Base-by-base conservation (phyloP, 306 rosid species). In the Dicorynia guianensis region DNA sequence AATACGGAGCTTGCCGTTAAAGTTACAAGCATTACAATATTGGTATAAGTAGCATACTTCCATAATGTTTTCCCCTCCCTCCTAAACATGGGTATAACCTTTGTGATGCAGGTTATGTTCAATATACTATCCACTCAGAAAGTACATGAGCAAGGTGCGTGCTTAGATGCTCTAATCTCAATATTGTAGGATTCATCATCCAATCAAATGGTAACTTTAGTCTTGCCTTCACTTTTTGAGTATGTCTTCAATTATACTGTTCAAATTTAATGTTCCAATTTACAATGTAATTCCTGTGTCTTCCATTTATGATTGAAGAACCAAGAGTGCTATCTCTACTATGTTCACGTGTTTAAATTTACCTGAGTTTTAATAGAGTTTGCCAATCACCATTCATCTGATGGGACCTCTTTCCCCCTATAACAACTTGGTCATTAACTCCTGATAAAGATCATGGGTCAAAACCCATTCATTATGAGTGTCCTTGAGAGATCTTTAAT, bases 131-230 rank as follows among this genome's bases (percentile, higher is more conserved):
- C 97, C 10, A 83, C 88, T 57, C 87, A 92, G 6, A 93, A 97
- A 55, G 95, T 89, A 57, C 89, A 76, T 50, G 97, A 90, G 82
- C 95, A 92, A 86, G 89, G 92, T 35, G 96, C 95, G 44, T 95
- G 97, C 79, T 85, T 95, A 62, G 98, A 95, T 76, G 98, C 97
- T 67, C 80, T 95, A 69, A 81, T 93, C 77, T 84, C 96, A 8
- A 83, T 92, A 71, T 90, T 95, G 97, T 79, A 92, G 91, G 97
- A 95, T 81, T 95, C 97, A 0, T 82, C 92, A 6, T 80, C 81
- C 72, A 95, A 95, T 89, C 98, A 95, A 85, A 84, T 79, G 98
- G 98, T 94, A 87, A 20, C 74, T 62, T 73, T 48, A 72, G 19
- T 63, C 52, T 73, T 14, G 47, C 2, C 46, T 68, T 10, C 19